phyloP scores from a whole-genome alignment of 805 yeast species.

The Saturnispora besseyi region DNA sequence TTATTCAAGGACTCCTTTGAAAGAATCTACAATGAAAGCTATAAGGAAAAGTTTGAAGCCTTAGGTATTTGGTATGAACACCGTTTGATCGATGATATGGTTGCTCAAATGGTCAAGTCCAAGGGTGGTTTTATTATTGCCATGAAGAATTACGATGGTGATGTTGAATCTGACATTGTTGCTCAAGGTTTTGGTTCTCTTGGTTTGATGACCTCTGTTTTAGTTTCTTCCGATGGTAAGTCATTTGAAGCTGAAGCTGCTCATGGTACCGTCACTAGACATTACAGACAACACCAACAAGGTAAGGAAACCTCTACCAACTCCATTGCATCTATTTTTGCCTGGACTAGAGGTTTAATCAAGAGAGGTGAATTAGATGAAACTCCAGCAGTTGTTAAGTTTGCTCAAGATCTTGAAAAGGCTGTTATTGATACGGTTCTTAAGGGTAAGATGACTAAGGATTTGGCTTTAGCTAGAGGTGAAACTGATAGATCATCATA shows the following conservation, averaged over 20 bases:
- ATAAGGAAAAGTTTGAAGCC: constrained; percentile 62
- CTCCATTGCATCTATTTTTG: constrained; percentile 94
- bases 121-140: constrained; percentile 94
- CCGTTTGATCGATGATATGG: constrained; percentile 96
- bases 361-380: constrained; percentile 87
- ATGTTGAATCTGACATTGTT: constrained; percentile 91
- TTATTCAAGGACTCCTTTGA: constrained; percentile 92
- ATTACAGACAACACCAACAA: constrained; percentile 89
- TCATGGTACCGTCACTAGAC: constrained; percentile 98
- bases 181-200: constrained; percentile 98
- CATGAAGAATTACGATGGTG: constrained; percentile 97
- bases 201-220: constrained; percentile 96
- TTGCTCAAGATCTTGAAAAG: constrained; percentile 70
- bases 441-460: constrained; percentile 93
- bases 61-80: constrained; percentile 94
- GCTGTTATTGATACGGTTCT: constrained; percentile 82
- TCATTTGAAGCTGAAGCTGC: constrained; percentile 97
- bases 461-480: constrained; percentile 84
- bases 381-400: constrained; percentile 76
- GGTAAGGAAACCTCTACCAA: constrained; percentile 97
- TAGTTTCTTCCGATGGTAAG: constrained; percentile 93
- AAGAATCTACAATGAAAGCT: constrained; percentile 60
- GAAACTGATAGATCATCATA: constrained; percentile 73
- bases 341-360: constrained; percentile 90
- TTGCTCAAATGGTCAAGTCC: constrained; percentile 96